Evolutionary conservation across 106 monocot genomes (phyloP).

Genomic region (Gastrodia elata): DNA sequence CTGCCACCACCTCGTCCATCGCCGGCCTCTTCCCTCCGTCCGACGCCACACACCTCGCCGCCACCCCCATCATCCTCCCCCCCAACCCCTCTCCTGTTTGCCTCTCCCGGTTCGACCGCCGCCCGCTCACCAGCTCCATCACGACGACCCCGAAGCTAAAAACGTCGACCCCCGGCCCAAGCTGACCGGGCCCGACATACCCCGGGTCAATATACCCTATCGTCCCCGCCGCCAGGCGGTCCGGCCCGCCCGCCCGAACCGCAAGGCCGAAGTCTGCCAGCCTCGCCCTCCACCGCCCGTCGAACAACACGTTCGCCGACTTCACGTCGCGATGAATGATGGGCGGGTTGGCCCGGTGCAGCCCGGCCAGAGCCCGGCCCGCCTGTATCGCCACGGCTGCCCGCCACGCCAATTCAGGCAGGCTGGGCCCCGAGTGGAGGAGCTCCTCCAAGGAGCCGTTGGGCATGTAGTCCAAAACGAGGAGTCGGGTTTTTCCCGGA

Average conservation of each 20-base stretch:
- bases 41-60: slow-evolving; percentile 11
- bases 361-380: slow-evolving; percentile 41
- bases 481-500: slow-evolving; percentile 10
- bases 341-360: slow-evolving; percentile 38
- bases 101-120: slow-evolving; percentile 44
- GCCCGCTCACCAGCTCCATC: slow-evolving; percentile 61
- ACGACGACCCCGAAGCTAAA: slow-evolving; percentile 86
- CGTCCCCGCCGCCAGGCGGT: slow-evolving; percentile 52
- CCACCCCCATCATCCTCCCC: slow-evolving; percentile 35
- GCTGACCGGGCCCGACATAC: slow-evolving; percentile 34
- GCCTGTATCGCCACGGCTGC: slow-evolving; percentile 33
- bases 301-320: slow-evolving; percentile 64
- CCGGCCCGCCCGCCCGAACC: slow-evolving; percentile 9
- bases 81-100: slow-evolving; percentile 52
- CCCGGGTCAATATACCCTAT: slow-evolving; percentile 80
- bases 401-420: slow-evolving; percentile 36
- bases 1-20: slow-evolving; percentile 11
- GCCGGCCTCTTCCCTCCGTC: slow-evolving; percentile 17
- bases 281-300: slow-evolving; percentile 32
- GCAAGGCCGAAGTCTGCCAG: slow-evolving; percentile 86
- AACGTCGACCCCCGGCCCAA: slow-evolving; percentile 55
- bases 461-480: slow-evolving; percentile 80
- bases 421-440: slow-evolving; percentile 33
- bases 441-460: slow-evolving; percentile 72
- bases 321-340: slow-evolving; percentile 87